Base-by-base conservation (phyloP, 208 protist species). In the Tetramitus jugosus region DNA sequence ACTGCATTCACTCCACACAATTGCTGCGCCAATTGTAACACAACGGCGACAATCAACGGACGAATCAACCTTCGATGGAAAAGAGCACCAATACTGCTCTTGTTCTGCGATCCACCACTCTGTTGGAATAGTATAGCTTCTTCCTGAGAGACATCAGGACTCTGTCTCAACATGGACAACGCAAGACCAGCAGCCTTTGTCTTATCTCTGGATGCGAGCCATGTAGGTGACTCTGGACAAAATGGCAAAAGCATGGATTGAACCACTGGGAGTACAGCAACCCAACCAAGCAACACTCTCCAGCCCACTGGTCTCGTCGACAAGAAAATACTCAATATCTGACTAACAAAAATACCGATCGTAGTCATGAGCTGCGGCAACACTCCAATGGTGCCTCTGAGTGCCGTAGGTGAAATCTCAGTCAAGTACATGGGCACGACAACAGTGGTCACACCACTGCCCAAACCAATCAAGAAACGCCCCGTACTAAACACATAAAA, bases 21-120 rank as follows among this genome's bases (percentile, higher is more conserved):
- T 31, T 74, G 67, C 29, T 81, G 78, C 14, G 76, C 72, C 49
- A 81, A 3, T 53, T 71, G 60, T 60, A 81, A 77, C 35, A 72
- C 61, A 23, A 81, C 33, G 10, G 52, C 78, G 4, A 79, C 75
- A 7, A 43, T n/a, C 39, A 81, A 65, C 7, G 78, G 60, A 17
- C 81, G 81, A 29, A 43, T 37, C 17, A 56, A 23, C 29, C 26
- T 31, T 62, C 29, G 10, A 31, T 31, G 8, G 14, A 23, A 33
- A 10, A 56, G 14, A 56, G 20, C 10, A 56, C 10, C 49, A 56
- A 10, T 56, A n/a, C n/a, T n/a, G n/a, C n/a, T n/a, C n/a, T n/a
- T n/a, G n/a, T n/a, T n/a, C n/a, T n/a, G n/a, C 3, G 3, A 7
- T 31, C n/a, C 26, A 10, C 29, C 56, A 33, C 8, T 62, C 4